These are phyloP conservation scores for Penicillium sumatraense DNA, from an alignment of 2,329 filamentous ascomycete species.

Conservation along the genomic window DNA sequence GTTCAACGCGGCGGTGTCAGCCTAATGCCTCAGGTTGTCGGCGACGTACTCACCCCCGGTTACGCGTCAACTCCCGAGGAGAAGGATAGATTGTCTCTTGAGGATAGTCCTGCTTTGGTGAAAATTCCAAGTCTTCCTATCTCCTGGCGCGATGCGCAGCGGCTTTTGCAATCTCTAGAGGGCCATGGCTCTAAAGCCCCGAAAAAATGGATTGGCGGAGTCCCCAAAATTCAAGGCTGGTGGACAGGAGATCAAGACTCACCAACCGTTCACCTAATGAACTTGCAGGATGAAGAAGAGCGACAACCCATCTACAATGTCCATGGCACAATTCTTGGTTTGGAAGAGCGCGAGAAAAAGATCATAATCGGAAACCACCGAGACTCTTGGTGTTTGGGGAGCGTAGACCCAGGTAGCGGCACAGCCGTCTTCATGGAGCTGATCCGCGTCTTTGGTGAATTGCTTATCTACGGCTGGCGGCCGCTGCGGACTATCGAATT, in stretches of 20 bases:
- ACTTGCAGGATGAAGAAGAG: conserved; percentile 82
- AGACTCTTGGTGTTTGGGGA: conserved; percentile 89
- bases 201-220: conserved; percentile 74
- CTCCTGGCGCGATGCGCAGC: conserved; percentile 85
- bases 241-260: conserved; percentile 80
- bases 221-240: conserved; percentile 77
- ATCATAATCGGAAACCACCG: conserved; percentile 93
- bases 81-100: conserved; percentile 66
- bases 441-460: conserved; percentile 79
- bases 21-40: conserved; percentile 79
- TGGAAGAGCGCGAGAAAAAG: conserved; percentile 80
- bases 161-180: conserved; percentile 74
- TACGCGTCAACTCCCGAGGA: conserved; percentile 63
- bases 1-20: conserved; percentile 83
- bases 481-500: conserved; percentile 95
- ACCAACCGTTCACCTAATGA: conserved; percentile 79
- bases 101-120: conserved; percentile 73
- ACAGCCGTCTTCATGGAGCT: conserved; percentile 92
- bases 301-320: conserved; percentile 92
- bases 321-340: conserved; percentile 79
- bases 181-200: conserved; percentile 74
- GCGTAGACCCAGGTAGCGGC: conserved; percentile 82
- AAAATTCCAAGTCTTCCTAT: conserved; percentile 89
- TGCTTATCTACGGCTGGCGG: conserved; percentile 79
- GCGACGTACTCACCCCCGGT: conserved; percentile 90